Conservation (phyloP, 352 stramenopile species). For the Globisporangium heterothallicum region DNA sequence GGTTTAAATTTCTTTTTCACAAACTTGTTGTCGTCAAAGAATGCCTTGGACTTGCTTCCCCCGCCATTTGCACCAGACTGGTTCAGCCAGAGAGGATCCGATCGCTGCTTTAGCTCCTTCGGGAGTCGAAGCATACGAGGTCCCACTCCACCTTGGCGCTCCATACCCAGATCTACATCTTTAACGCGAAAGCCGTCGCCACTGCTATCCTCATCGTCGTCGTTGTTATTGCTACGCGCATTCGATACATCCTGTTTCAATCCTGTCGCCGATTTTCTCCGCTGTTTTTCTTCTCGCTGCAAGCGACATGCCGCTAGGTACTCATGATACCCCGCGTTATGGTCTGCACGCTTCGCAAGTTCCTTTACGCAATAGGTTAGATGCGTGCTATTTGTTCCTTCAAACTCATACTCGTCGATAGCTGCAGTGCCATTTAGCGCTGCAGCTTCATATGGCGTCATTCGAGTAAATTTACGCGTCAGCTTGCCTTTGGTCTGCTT, state of each 20-base stretch:
- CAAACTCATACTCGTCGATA: conserved; percentile 77
- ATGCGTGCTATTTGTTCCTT: conserved; percentile 80
- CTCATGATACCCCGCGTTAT: conserved; percentile 62
- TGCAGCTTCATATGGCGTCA: conserved; percentile 57
- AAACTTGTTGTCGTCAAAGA: conserved; percentile 87
- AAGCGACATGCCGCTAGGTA: conserved; percentile 46
- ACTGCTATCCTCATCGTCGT: conserved; percentile 18
- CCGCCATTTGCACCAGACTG: conserved; percentile 14
- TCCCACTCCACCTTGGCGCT: conserved; percentile 41
- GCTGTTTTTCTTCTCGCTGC: conserved; percentile 33
- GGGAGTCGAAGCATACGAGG: conserved; percentile 43
- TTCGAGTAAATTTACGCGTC: conserved; percentile 40
- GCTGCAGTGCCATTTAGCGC: conserved; percentile 63
- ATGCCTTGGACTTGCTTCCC: conserved; percentile 30
- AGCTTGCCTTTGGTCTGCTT: conserved; percentile 54
- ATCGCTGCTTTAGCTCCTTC: conserved; percentile 18
- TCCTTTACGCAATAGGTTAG: conserved; percentile 86
- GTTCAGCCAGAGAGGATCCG: conserved; percentile 68
- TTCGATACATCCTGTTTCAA: conserved; percentile 49
- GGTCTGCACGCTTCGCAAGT: conserved; percentile 55
- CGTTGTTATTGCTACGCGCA: conserved; percentile 27
- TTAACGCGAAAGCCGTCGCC: conserved; percentile 24
- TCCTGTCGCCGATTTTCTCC: conserved; percentile 18
- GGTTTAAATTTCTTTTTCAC: conserved; percentile 92
- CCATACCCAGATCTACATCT: conserved; percentile 55